Evolutionary conservation across 1,284 basidiomycete species (phyloP).

Genomic region (Rhizoctonia solani): DNA sequence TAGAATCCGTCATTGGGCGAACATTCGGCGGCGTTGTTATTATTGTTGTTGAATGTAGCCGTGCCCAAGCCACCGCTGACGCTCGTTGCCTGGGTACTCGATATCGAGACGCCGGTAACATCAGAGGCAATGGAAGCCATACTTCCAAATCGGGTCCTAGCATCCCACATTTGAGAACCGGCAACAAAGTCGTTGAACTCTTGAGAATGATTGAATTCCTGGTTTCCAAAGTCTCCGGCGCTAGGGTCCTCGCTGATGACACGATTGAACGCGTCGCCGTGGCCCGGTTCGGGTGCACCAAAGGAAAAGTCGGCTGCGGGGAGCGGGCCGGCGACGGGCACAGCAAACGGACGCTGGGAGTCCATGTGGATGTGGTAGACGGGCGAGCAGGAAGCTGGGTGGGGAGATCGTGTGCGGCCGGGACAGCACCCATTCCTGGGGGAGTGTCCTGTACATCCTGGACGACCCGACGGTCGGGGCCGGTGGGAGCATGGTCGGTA

Average conservation of each 20-base stretch:
- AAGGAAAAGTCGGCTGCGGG: slow-evolving; percentile 37
- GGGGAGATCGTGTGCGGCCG: slow-evolving; percentile 18
- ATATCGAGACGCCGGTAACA: slow-evolving; percentile 33
- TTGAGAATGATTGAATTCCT: slow-evolving; percentile 1
- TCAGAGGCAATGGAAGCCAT: slow-evolving; percentile 37
- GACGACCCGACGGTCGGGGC: slow-evolving; percentile 4
- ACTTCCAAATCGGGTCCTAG: slow-evolving; percentile 34
- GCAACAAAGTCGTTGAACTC: background rate
- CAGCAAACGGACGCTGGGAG: slow-evolving; percentile 5
- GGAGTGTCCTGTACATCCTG: background rate
- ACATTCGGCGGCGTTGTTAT: background rate
- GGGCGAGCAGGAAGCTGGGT: slow-evolving; percentile 20
- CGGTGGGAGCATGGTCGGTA: slow-evolving; percentile 10
- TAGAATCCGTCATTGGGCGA: background rate
- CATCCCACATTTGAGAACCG: background rate
- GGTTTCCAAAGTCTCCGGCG: background rate
- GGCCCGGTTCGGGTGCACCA: slow-evolving; percentile 28
- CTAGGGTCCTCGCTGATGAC: background rate
- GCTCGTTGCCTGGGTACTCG: slow-evolving; percentile 25
- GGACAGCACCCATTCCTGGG: slow-evolving; percentile 18
- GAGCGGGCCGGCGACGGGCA: slow-evolving; percentile 33
- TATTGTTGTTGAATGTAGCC: background rate
- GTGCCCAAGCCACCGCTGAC: slow-evolving; percentile 5
- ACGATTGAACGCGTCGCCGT: slow-evolving; percentile 26
- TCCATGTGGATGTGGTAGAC: background rate